A percentile compares a stretch with the other conserved stretches of the same genome.
Evolutionary conservation across 352 stramenopile species (phyloP).

Genomic region (Pythium apleroticum): DNA sequence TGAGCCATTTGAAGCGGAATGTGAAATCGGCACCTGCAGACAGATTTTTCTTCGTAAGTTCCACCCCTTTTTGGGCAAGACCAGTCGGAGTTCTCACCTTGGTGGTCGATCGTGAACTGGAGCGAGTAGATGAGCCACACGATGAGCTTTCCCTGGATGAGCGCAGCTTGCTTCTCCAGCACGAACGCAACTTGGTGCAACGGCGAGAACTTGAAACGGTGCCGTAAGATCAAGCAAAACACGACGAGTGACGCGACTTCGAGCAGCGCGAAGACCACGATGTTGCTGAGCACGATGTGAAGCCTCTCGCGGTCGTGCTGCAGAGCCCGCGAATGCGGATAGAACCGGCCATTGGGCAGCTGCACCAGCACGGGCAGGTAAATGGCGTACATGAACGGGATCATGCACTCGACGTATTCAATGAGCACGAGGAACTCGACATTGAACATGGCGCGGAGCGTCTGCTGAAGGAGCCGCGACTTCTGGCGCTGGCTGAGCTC

Average conservation of each 20-base stretch:
- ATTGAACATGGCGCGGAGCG: slow-evolving; percentile 8
- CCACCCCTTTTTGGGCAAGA: too few species aligned
- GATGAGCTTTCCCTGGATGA: slow-evolving; percentile 13
- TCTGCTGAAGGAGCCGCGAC: slow-evolving; percentile 10
- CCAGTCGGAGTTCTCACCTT: background rate
- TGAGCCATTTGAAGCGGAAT: background rate
- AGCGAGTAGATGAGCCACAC: slow-evolving; percentile 13
- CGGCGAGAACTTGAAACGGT: slow-evolving; percentile 1
- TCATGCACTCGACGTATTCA: slow-evolving; percentile 17
- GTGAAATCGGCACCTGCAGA: slow-evolving; percentile 4
- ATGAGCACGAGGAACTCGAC: slow-evolving; percentile 19
- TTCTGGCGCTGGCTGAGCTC: slow-evolving; percentile 5
- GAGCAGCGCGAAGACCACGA: slow-evolving; percentile 1
- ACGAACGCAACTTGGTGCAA: slow-evolving; percentile 18
- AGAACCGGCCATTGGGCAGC: slow-evolving; percentile 15
- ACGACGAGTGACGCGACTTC: slow-evolving; percentile 6
- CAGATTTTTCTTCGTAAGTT: background rate
- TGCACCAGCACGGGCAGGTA: slow-evolving; percentile 1
- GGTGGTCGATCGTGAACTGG: slow-evolving; percentile 7
- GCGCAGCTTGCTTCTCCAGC: slow-evolving; percentile 2
- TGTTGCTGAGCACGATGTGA: background rate
- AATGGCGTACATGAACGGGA: slow-evolving; percentile 7
- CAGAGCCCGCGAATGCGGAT: background rate
- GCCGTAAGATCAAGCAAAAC: background rate
- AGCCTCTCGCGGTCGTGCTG: background rate